Evolutionary conservation across 805 yeast genomes (phyloP), one percentile per base, ranked within the genome.

Genomic region (Myxozyma melibiosi): DNA sequence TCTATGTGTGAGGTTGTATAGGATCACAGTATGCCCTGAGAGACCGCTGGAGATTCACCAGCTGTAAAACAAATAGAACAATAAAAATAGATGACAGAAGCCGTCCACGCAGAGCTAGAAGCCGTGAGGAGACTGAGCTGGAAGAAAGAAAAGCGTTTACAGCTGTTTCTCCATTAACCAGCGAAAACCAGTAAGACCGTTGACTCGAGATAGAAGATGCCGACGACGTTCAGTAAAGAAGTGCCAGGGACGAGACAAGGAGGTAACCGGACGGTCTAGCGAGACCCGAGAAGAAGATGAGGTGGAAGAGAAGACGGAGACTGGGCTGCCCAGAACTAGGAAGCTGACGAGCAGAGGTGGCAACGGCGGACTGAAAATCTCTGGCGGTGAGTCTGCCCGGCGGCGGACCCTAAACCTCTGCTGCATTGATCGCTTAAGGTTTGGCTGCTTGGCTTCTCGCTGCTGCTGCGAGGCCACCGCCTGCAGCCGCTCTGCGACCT

Each of bases 171-270:
- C 55, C 55, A 44, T 37, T 31, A 22, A 25, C 41, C 28, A 27
- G 28, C 18, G 13, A 18, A n/a, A 40, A 50, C 13, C 3, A 22
- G n/a, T n/a, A n/a, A n/a, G n/a, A n/a, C 47, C 40, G 51, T 24
- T 30, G 53, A 37, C 51, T 25, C 47, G 47, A 38, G 42, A 38
- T n/a, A 39, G 45, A 33, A 37, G 37, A 28, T 18, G 33, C 33
- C 51, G 57, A 46, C 39, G n/a, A 39, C 45, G 44, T 50, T 51
- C 56, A 56, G 45, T 39, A 35, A 51, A 51, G 60, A 56, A 51
- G 53, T 27, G 56, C 33, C 52, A 46, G 49, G 22, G 14, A 7
- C 2, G 6, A 38, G 20, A 8, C 27, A 38, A 38, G 27, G 14
- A 22, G 42, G 22, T 8, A 20, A 9, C 14, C 42, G 18, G 42